Evolutionary conservation across 2,329 filamentous ascomycete species (phyloP), one percentile per base, ranked within the genome.

Genomic region (Mycosphaerella arachidis): DNA sequence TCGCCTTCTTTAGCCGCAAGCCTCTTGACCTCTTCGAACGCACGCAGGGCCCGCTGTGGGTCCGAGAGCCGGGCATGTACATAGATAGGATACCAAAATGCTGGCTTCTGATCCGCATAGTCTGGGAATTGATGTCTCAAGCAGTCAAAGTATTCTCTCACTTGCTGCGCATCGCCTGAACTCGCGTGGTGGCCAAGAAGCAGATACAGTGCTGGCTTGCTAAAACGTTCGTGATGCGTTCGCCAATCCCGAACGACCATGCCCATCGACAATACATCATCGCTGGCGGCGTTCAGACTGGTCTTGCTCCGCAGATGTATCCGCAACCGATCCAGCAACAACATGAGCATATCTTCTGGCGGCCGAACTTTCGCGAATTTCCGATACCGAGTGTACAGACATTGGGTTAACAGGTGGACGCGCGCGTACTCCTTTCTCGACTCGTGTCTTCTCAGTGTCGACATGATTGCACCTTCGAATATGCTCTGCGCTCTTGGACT

Each of bases 11-110:
- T 56, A 18, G 24, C 55, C 6, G 66, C 63, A n/a, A 60, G n/a
- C 46, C 77, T 65, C 27, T 72, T 70, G 58, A 94, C 84, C n/a
- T 81, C 78, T 51, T 84, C 70, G 62, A 97, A 88, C 37, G 87
- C 82, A 20, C 77, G 72, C 53, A 83, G 76, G 0, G 87, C 84
- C 54, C 83, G 79, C 3, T 77, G 70, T 0, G 88, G 72, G 65
- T 96, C 85, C 2, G 86, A 89, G 53, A 84, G 78, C 58, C 84
- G 82, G 1, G 91, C 87, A 74, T 93, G 85, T 0, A 87, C 88
- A 64, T 89, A 85, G 45, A 95, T 78, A 3, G 92, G 77, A 50
- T 85, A 83, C 65, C 66, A 69, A 13, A 72, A 64, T 4, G 59
- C 56, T 43, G 58, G 40, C n/a, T 57, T 56, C 48, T 66, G 59